These are phyloP conservation scores for Alternaria solani DNA, from an alignment of 2,329 filamentous ascomycete species.

Conservation along the genomic window DNA sequence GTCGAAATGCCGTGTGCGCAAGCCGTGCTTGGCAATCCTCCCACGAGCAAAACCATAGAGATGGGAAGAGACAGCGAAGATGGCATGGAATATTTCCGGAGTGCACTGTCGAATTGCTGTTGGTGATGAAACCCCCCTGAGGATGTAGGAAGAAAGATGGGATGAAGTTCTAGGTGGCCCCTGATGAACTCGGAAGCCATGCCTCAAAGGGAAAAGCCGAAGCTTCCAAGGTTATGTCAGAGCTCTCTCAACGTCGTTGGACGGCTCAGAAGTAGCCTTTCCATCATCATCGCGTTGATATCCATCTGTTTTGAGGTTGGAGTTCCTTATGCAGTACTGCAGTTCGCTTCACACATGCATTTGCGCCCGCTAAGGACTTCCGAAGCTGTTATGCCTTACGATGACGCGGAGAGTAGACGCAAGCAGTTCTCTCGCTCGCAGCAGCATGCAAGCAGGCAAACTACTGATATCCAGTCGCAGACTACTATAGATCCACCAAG, in stretches of 20 bases:
- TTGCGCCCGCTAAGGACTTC: neutral
- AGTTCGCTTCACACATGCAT: too few species aligned
- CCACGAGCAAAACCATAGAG: neutral
- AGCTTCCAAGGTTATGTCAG: neutral
- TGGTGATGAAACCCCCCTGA: neutral
- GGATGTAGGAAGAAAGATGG: neutral
- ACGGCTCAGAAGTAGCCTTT: neutral
- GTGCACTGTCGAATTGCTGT: neutral
- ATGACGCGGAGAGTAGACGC: neutral
- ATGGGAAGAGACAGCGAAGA: neutral
- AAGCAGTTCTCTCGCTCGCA: neutral
- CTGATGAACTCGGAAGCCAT: conserved; percentile 4
- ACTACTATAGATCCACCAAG: neutral
- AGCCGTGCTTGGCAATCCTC: neutral
- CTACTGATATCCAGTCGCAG: neutral
- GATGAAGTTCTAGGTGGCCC: conserved; percentile 5
- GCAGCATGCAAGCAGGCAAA: neutral
- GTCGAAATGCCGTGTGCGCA: neutral
- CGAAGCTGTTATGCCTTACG: neutral
- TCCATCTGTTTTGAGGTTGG: neutral
- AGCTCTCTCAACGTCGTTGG: conserved; percentile 1
- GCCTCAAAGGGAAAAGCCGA: conserved; percentile 9
- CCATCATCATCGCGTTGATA: neutral
- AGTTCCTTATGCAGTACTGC: neutral
- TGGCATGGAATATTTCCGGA: too few species aligned